These are phyloP conservation scores for Chlorociboria aeruginascens DNA, from an alignment of 495 filamentous ascomycete genomes.

Conservation along the genomic window DNA sequence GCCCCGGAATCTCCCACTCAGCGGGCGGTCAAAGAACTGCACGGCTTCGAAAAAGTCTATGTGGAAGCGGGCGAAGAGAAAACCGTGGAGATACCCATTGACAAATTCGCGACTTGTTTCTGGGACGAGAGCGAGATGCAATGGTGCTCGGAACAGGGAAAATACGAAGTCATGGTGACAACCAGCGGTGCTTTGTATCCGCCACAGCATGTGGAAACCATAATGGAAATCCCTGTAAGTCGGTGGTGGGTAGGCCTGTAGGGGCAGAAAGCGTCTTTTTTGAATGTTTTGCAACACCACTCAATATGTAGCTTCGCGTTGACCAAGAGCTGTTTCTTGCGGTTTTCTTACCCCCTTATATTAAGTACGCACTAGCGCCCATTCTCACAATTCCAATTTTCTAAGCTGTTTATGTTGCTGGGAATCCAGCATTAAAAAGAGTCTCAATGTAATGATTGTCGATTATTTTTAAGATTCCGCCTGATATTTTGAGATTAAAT, in stretches of 20 bases:
- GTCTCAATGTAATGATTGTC: no score
- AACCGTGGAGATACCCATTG: conserved; percentile 42
- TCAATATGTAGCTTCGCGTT: no score
- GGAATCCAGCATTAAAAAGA: no score
- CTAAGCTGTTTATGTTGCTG: no score
- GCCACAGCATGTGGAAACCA: conserved; percentile 9
- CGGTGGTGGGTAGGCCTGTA: conserved; percentile 3
- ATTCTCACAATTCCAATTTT: no score
- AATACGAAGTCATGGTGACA: conserved; percentile 21
- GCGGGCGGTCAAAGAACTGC: conserved; percentile 55
- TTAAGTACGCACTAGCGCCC: no score
- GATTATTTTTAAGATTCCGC: no score
- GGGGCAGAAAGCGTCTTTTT: neutral
- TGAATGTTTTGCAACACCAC: no score
- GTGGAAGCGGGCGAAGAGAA: conserved; percentile 50
- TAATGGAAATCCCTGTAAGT: neutral
- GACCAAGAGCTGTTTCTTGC: no score
- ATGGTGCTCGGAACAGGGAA: conserved; percentile 23
- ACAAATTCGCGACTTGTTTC: conserved; percentile 33
- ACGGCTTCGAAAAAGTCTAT: conserved; percentile 61
- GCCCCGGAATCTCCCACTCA: conserved; percentile 37
- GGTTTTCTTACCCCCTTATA: no score
- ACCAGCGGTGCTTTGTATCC: conserved; percentile 18
- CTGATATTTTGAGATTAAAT: no score
- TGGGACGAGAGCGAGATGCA: conserved; percentile 21